These are phyloP conservation scores for Aureobasidium lini DNA, from an alignment of 2,329 filamentous ascomycete species.

Conservation along the genomic window DNA sequence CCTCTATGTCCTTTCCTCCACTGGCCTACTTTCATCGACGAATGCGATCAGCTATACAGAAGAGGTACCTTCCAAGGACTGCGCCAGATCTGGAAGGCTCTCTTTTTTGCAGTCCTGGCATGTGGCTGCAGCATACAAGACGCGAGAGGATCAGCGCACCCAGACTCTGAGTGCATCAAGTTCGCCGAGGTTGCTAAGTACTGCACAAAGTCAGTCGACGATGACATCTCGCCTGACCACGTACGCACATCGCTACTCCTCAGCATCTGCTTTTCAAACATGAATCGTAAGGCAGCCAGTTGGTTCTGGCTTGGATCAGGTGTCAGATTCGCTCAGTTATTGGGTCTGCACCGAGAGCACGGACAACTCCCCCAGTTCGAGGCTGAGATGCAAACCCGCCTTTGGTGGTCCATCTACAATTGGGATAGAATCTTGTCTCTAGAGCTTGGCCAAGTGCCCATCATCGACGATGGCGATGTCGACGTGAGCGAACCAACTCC, in stretches of 20 bases:
- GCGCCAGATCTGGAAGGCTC: constrained; percentile 63
- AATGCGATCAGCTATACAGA: constrained; percentile 71
- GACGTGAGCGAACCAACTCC: constrained; percentile 73
- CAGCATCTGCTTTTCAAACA: constrained; percentile 73
- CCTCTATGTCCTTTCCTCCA: constrained; percentile 78
- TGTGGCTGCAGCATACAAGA: constrained; percentile 69
- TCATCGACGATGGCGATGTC: constrained; percentile 84
- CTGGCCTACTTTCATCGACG: constrained; percentile 72
- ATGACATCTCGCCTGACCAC: constrained; percentile 68
- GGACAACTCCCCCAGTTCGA: constrained; percentile 69
- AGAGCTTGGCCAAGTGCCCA: constrained; percentile 69
- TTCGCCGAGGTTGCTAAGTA: constrained; percentile 65
- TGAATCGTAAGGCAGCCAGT: constrained; percentile 76
- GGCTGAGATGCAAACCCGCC: constrained; percentile 73
- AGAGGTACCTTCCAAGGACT: constrained; percentile 52
- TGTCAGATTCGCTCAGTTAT: constrained; percentile 72
- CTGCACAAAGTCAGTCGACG: constrained; percentile 72
- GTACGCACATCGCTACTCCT: constrained; percentile 65
- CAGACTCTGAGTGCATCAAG: constrained; percentile 50
- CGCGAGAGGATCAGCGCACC: constrained; percentile 46
- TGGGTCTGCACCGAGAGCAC: constrained; percentile 71
- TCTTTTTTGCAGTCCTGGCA: constrained; percentile 78
- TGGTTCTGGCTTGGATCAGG: constrained; percentile 81
- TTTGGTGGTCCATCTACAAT: constrained; percentile 93
- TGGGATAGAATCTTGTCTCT: constrained; percentile 74